A percentile compares a stretch with the other conserved stretches of the same genome.
phyloP scores from a whole-genome alignment of 805 yeast genomes.

The Metschnikowia peoriensis region DNA sequence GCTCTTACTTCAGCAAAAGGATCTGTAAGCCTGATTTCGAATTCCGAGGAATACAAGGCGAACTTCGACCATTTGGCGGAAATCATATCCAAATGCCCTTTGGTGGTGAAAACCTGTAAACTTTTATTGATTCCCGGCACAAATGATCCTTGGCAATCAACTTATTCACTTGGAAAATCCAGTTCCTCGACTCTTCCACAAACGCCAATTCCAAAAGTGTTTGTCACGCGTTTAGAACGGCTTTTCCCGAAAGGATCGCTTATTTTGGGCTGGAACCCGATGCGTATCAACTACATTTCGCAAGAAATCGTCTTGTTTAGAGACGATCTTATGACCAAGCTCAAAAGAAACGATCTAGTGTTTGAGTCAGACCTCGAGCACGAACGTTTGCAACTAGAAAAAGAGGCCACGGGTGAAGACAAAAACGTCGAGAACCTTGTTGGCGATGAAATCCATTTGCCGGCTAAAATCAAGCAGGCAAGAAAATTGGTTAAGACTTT shows the following conservation, averaged over 20 bases:
- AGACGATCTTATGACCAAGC: conserved; percentile 68
- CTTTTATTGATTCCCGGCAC: conserved; percentile 82
- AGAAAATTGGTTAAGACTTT: conserved; percentile 75
- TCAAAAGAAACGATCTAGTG: conserved; percentile 65
- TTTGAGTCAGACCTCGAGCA: conserved; percentile 44
- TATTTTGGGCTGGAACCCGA: conserved; percentile 68
- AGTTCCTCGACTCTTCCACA: conserved; percentile 54
- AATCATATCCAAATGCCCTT: conserved; percentile 58
- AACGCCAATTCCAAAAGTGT: conserved; percentile 64
- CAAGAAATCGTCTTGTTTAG: conserved; percentile 78
- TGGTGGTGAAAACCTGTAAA: conserved; percentile 50
- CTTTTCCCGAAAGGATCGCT: conserved; percentile 27
- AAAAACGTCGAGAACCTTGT: conserved; percentile 21
- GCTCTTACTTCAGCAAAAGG: conserved; percentile 63
- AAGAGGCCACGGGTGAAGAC: conserved; percentile 22
- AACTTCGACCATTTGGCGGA: conserved; percentile 74
- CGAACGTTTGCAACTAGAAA: conserved; percentile 23
- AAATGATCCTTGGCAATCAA: conserved; percentile 90
- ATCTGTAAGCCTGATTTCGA: conserved; percentile 46
- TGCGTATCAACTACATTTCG: conserved; percentile 70
- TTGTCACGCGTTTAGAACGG: conserved; percentile 65
- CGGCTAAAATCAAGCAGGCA: conserved; percentile 55
- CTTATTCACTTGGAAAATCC: conserved; percentile 56
- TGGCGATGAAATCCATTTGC: conserved; percentile 24
- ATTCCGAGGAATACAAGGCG: conserved; percentile 57